These are phyloP conservation scores for Alternaria alternata DNA, from an alignment of 2,329 filamentous ascomycete species.

Conservation along the genomic window DNA sequence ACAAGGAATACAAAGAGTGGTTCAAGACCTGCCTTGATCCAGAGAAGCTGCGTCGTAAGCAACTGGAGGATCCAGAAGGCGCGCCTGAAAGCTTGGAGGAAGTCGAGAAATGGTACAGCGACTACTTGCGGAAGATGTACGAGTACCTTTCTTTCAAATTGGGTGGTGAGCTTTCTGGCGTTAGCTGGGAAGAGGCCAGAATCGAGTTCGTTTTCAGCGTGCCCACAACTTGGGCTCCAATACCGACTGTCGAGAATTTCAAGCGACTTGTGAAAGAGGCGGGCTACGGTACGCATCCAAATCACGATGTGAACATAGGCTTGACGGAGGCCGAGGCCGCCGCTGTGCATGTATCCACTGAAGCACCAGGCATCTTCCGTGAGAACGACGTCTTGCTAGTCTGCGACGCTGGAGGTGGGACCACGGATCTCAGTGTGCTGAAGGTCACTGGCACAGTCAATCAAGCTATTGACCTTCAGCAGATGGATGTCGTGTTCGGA, in stretches of 20 bases:
- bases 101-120: conserved; percentile 58
- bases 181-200: conserved; percentile 50
- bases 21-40: conserved; percentile 66
- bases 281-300: conserved; percentile 57
- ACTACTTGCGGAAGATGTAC: conserved; percentile 62
- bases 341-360: conserved; percentile 58
- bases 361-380: conserved; percentile 47
- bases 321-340: conserved; percentile 64
- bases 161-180: conserved; percentile 47
- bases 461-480: conserved; percentile 39
- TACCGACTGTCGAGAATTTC: conserved; percentile 62
- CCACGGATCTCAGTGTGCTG: conserved; percentile 53
- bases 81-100: conserved; percentile 54
- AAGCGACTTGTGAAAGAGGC: conserved; percentile 57
- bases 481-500: conserved; percentile 51
- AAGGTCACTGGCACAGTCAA: conserved; percentile 42
- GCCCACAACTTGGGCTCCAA: conserved; percentile 64
- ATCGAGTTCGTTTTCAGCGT: conserved; percentile 66
- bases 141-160: conserved; percentile 55
- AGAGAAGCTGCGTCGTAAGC: conserved; percentile 54
- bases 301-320: conserved; percentile 55
- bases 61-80: conserved; percentile 55
- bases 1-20: conserved; percentile 58
- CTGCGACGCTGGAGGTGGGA: conserved; percentile 62
- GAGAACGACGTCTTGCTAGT: conserved; percentile 58